Percentiles rank a stretch among this genome's conserved stretches.
Conservation (phyloP, 116 monocot genomes). For the Dioscorea cayenensis region DNA sequence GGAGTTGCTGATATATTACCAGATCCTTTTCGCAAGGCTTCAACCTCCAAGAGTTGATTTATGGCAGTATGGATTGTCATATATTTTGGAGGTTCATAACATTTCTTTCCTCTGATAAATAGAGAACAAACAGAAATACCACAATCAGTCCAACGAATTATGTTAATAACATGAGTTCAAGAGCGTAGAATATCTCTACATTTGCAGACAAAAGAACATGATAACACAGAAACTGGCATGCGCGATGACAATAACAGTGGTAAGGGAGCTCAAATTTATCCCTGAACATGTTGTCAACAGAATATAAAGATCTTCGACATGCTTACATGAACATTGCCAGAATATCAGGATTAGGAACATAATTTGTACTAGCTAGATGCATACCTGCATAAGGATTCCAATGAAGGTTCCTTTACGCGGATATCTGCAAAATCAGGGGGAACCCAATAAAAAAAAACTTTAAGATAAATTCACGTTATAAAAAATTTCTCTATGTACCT, state of each 20-base stretch:
- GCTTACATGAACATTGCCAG: not conserved
- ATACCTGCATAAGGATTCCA: constrained; percentile 90
- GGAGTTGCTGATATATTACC: constrained; percentile 28
- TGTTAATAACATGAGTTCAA: not conserved
- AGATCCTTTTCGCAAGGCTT: constrained; percentile 33
- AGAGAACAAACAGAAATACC: not conserved
- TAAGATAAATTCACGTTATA: too few relatives aligned
- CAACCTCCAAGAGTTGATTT: constrained; percentile 74
- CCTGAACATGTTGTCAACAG: not conserved
- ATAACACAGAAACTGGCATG: not conserved
- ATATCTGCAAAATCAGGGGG: constrained; percentile 61
- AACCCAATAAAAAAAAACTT: not conserved
- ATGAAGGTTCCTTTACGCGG: constrained; percentile 87
- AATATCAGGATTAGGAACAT: not conserved
- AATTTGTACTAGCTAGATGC: not conserved
- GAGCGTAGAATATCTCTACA: too few relatives aligned
- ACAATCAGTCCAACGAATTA: not conserved
- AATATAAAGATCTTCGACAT: not conserved
- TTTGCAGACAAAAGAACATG: not conserved
- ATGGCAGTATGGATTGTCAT: constrained; percentile 79
- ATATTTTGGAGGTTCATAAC: constrained; percentile 80
- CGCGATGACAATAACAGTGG: not conserved
- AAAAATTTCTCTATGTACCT: too few relatives aligned
- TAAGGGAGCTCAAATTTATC: not conserved
- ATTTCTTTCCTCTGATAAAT: constrained; percentile 54